These are phyloP conservation scores for Craterostigma plantagineum DNA, from an alignment of 257 asterid species.

Conservation along the genomic window DNA sequence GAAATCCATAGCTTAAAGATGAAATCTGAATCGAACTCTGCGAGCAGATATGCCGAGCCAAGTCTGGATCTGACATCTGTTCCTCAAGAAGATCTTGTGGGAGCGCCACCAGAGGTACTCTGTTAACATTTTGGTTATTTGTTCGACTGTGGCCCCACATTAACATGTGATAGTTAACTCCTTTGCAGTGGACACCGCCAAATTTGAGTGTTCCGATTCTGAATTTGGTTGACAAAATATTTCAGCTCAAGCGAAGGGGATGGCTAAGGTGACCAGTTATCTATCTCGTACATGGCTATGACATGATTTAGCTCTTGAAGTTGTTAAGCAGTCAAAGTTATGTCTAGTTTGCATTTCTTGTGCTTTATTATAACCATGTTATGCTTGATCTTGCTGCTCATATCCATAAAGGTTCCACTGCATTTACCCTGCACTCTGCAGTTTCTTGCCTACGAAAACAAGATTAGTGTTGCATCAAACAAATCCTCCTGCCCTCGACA, in stretches of 20 bases:
- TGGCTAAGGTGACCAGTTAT: constrained; percentile 69
- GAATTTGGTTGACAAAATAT: constrained; percentile 82
- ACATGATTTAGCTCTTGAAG: not conserved
- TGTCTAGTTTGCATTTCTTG: too few species aligned
- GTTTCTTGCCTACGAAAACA: too few species aligned
- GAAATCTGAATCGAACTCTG: constrained; percentile 23
- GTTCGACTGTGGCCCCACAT: not conserved
- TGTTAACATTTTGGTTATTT: not conserved
- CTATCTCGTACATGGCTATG: constrained; percentile 7
- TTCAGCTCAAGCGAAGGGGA: constrained; percentile 96
- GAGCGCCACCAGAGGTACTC: constrained; percentile 86
- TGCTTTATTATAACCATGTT: too few species aligned
- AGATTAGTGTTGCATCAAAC: too few species aligned
- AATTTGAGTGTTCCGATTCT: constrained; percentile 80
- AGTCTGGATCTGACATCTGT: constrained; percentile 34
- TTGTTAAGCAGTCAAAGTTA: not conserved
- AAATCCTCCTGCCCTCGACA: too few species aligned
- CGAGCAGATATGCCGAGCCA: constrained; percentile 28
- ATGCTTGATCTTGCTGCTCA: too few species aligned
- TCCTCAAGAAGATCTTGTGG: constrained; percentile 44
- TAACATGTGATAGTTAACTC: constrained; percentile 10
- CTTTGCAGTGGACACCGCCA: constrained; percentile 94
- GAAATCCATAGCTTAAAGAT: constrained; percentile 20
- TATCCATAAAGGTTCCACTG: too few species aligned
- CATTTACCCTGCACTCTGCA: too few species aligned